Evolutionary conservation across 768 basidiomycete genomes (phyloP).

Genomic region (Boletus pseudopeckii): DNA sequence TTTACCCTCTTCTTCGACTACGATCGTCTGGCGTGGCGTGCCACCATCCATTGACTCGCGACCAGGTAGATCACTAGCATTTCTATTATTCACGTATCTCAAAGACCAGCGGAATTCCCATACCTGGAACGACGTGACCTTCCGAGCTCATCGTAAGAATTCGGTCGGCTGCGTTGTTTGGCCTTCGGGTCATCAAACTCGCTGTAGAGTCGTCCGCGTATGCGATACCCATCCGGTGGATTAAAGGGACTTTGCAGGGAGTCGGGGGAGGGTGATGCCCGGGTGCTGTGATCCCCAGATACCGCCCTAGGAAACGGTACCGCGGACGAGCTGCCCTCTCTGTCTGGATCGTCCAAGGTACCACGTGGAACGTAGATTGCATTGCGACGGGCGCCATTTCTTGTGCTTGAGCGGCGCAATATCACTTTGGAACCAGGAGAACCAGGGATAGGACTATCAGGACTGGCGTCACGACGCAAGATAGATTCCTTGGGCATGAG

Average conservation of each 20-base stretch:
- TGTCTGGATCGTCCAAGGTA: conserved; percentile 33
- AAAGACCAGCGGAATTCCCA: conserved; percentile 71
- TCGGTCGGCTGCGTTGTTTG: conserved; percentile 55
- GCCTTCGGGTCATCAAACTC: conserved; percentile 59
- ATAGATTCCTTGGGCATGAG: conserved; percentile 49
- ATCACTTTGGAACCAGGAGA: conserved; percentile 42
- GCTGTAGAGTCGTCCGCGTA: conserved; percentile 63
- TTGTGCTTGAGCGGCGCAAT: conserved; percentile 58
- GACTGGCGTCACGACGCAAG: conserved; percentile 53
- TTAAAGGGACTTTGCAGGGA: conserved; percentile 29
- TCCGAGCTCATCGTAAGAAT: conserved; percentile 66
- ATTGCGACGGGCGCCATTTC: conserved; percentile 43
- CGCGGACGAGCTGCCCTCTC: conserved; percentile 35
- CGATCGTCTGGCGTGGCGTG: conserved; percentile 61
- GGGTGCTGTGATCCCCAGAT: conserved; percentile 46
- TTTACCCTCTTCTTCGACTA: conserved; percentile 80
- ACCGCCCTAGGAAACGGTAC: conserved; percentile 67
- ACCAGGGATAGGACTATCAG: conserved; percentile 43
- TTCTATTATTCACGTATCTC: conserved; percentile 47
- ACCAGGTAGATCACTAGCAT: conserved; percentile 62
- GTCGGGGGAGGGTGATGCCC: conserved; percentile 37
- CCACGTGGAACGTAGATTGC: conserved; percentile 45
- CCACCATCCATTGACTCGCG: conserved; percentile 65
- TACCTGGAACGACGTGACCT: conserved; percentile 58
- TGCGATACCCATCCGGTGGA: conserved; percentile 39